These are phyloP conservation scores for Pseudogymnoascus sp. DNA, from an alignment of 2,329 filamentous ascomycete species.

Conservation along the genomic window DNA sequence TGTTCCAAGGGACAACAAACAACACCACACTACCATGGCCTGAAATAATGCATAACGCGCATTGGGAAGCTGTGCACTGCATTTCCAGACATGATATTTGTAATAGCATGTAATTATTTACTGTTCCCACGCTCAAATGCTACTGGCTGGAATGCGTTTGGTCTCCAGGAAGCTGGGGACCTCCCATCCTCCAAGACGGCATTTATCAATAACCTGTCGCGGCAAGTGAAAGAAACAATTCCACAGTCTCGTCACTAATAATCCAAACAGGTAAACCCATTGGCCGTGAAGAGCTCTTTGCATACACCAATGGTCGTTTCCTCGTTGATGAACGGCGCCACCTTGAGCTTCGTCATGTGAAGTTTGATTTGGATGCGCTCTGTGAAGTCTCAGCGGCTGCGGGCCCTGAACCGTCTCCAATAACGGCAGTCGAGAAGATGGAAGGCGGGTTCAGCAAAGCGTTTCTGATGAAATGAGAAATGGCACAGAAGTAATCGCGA, in stretches of 20 bases:
- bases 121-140: not conserved
- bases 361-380: slow-evolving; percentile 36
- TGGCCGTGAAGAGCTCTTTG: not conserved
- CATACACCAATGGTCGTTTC: slow-evolving; percentile 33
- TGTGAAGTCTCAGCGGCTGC: slow-evolving; percentile 31
- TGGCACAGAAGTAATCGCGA: slow-evolving; percentile 33
- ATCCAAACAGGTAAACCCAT: not conserved
- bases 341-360: slow-evolving; percentile 31
- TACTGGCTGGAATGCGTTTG: not conserved
- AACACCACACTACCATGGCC: not conserved
- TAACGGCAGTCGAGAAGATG: slow-evolving; percentile 34
- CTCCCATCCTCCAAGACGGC: not conserved
- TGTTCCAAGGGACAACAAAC: not conserved
- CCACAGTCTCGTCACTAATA: not conserved
- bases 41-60: not conserved
- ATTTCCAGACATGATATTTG: not conserved
- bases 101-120: not conserved
- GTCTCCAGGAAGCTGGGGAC: not conserved
- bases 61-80: not conserved
- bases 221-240: not conserved
- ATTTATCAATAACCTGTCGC: not conserved
- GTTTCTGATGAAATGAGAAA: slow-evolving; percentile 38
- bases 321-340: slow-evolving; percentile 33
- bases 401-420: slow-evolving; percentile 30
- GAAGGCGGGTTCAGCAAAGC: slow-evolving; percentile 40